Base-by-base conservation (phyloP, 2,329 filamentous ascomycete species). In the Xenosphaeropsis pyriputrescens region DNA sequence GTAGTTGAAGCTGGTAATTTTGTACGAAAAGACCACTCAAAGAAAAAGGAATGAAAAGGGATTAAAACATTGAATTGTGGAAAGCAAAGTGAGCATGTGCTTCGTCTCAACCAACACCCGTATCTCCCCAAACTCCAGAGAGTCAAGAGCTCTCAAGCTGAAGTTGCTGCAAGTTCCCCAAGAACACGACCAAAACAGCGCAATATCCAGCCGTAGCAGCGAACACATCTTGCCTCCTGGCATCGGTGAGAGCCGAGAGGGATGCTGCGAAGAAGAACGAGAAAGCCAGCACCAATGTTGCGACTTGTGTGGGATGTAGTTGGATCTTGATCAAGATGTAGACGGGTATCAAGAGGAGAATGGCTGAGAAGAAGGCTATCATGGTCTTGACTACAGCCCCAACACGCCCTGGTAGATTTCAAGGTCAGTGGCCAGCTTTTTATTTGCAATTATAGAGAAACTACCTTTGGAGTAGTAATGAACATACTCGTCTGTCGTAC, bases 221-320 rank as follows among this genome's bases (percentile, higher is more conserved):
- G 8, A 52, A 44, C 3, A 52, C 43, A 26, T 52, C 50, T 13
- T 51, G 49, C 15, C 48, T 39, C 36, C 37, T 46, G 1, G 50
- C 48, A n/a, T 39, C 50, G 0, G 49, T 52, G 13, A 47, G 43
- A 1, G 33, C 15, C 2, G 47, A 44, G 2, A 53, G 18, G 0
- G 41, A 35, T 1, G 44, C 43, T 4, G 41, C 36, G n/a, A 45
- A 45, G 1, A 43, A 4, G 12, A 45, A 35, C 1, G 43, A 40
- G 22, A 50, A 53, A 4, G 42, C 9, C 2, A 53, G 37, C 0
- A 47, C 50, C 16, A 47, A 41, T 0, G 36, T 38, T 40, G 37
- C 29, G 43, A 26, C 43, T 18, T n/a, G 17, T 19, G 5, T 43
- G 17, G 4, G 39, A 16, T 0, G 42, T 38, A 9, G 22, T 9